Base-by-base conservation (phyloP, 2,329 filamentous ascomycete genomes). In the Aspergillus oerlinghausenensis region DNA sequence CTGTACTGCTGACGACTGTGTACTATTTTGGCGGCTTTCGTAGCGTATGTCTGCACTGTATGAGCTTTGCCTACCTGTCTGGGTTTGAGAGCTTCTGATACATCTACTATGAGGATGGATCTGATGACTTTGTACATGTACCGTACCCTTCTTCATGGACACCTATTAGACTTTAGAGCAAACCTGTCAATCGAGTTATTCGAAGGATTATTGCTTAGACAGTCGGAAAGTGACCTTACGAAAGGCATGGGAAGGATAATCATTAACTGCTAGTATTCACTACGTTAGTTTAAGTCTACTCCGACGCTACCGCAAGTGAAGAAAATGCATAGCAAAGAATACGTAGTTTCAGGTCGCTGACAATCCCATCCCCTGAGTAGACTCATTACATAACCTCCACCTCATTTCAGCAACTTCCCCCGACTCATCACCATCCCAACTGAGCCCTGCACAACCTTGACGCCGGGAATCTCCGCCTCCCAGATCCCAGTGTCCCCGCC, bases 381-480 rank as follows among this genome's bases (percentile, higher is more conserved):
- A 6, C 32, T 17, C 32, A 17, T 17, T 38, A 38, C 32, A 38
- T 3, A 38, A 17, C 5, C 14, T 38, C 11, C 14, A 38, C 7
- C 32, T 49, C 49, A 48, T 51, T 51, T 40, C 26, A 25, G 29
- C 40, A 38, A 57, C 45, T 49, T 58, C 25, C 55, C 55, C 35
- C 68, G 62, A 55, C 66, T 71, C 72, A 83, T 74, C 25, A 81
- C 77, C 52, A 79, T 78, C 60, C 77, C 78, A 23, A 86, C 81
- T 55, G 69, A 74, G 0, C 84, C 84, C 40, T 83, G 77, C 32
- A 87, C 67, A 56, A 85, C 76, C 54, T 82, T 78, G 50, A 80
- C 79, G 0, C 82, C 82, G 52, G 77, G 77, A 9, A 87, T 75
- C 57, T 78, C 76, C 19, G 78, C 65, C 65, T 87, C 84, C 43